Evolutionary conservation across 2,329 filamentous ascomycete species (phyloP), one percentile per base, ranked within the genome.

Genomic region (Aspergillus phoenicis): DNA sequence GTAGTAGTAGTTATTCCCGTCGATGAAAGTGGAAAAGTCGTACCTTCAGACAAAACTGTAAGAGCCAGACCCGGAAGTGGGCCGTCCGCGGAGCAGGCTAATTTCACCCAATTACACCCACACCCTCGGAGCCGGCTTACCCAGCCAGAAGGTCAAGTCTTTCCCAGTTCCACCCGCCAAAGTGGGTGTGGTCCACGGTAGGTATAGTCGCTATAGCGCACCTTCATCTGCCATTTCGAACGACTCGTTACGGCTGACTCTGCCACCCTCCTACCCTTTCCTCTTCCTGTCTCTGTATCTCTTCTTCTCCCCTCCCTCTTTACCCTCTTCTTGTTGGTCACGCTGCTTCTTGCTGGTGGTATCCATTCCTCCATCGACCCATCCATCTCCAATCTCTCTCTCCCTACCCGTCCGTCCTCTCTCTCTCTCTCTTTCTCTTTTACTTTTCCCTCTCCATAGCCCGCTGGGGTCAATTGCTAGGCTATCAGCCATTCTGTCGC

Each of bases 241-340:
- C 15, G 43, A 36, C 33, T 62, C 17, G 49, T 59, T 52, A 64
- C 54, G 56, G 60, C 59, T 59, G 62, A 58, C 59, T 59, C 52
- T 58, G 53, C 58, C 58, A 51, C 49, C 43, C 39, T 49, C 24
- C 43, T 10, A 60, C 48, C 26, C 49, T 38, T 58, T 52, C 22
- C 61, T 61, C 56, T 55, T 45, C 57, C 30, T 61, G 53, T 53
- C 10, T 49, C 45, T 45, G 17, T 22, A 56, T 38, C 33, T 56
- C 30, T 36, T 11, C 28, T 30, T 30, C 20, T 24, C 45, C 49
- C 45, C 26, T 52, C 30, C 59, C 62, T 57, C 41, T 41, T 54
- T n/a, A 49, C 57, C 56, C 51, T 26, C 55, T 45, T 52, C 33
- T 39, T 28, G 13, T 41, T 49, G 41, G 41, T 45, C 41, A 45